Evolutionary conservation across 2,329 filamentous ascomycete genomes (phyloP).

Genomic region (Colletotrichum siamense): DNA sequence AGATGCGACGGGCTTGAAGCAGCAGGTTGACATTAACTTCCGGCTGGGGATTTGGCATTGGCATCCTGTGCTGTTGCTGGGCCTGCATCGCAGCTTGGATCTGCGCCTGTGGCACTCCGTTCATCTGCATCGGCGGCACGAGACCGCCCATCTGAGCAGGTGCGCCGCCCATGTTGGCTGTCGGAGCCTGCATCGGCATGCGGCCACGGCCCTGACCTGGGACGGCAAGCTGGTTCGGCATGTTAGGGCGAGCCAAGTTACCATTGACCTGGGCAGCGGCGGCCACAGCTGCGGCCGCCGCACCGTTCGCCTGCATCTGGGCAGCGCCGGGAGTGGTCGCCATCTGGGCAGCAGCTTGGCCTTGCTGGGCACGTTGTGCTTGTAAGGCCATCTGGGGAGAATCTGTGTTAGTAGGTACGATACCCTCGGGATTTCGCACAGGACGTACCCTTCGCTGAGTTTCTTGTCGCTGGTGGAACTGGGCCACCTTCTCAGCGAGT

Average conservation of each 20-base stretch:
- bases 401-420: slow-evolving; percentile 25
- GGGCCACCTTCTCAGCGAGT: slow-evolving; percentile 63
- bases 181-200: slow-evolving; percentile 59
- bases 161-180: slow-evolving; percentile 54
- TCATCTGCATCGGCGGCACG: slow-evolving; percentile 63
- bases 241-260: slow-evolving; percentile 43
- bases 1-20: slow-evolving; percentile 69
- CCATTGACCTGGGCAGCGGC: slow-evolving; percentile 25
- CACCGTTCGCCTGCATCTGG: slow-evolving; percentile 30
- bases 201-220: slow-evolving; percentile 54
- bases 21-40: slow-evolving; percentile 63
- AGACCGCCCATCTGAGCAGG: slow-evolving; percentile 57
- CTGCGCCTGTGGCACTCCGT: slow-evolving; percentile 72
- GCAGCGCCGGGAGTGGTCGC: slow-evolving; percentile 40
- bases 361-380: slow-evolving; percentile 50
- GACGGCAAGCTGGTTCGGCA: slow-evolving; percentile 49
- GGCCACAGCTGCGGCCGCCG: slow-evolving; percentile 15
- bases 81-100: slow-evolving; percentile 64
- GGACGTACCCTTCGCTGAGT: slow-evolving; percentile 59
- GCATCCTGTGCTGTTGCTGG: slow-evolving; percentile 61
- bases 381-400: slow-evolving; percentile 42
- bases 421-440: background rate
- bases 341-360: slow-evolving; percentile 47
- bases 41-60: slow-evolving; percentile 51
- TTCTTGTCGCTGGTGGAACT: slow-evolving; percentile 65